Conservation (phyloP, 805 yeast species). For the Nakazawaea wyomingensis region DNA sequence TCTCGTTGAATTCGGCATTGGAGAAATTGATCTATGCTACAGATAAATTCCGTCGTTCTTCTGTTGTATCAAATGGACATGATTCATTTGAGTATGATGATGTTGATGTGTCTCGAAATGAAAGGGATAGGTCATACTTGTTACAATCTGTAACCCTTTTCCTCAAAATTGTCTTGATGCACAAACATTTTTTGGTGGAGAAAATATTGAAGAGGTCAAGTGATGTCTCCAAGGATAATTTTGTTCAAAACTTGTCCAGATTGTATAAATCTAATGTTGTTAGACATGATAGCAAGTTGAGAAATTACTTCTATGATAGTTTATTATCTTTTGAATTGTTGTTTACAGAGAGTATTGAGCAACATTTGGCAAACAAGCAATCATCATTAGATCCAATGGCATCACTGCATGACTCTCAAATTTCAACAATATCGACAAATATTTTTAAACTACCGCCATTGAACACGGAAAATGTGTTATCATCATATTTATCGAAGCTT, state of each 20-base stretch:
- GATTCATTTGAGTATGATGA: not conserved
- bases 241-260: conserved; percentile 41
- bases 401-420: conserved; percentile 16
- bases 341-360: conserved; percentile 23
- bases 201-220: conserved; percentile 36
- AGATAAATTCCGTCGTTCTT: conserved; percentile 9
- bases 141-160: conserved; percentile 39
- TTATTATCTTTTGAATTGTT: conserved; percentile 44
- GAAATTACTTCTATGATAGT: conserved; percentile 55
- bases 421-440: conserved; percentile 1
- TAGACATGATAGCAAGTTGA: conserved; percentile 40
- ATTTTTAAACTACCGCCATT: conserved; percentile 10
- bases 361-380: conserved; percentile 13
- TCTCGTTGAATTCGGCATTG: conserved; percentile 33
- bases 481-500: conserved; percentile 4
- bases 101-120: conserved; percentile 11
- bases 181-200: conserved; percentile 44
- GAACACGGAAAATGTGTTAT: conserved; percentile 7
- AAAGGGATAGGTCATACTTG: conserved; percentile 15
- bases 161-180: conserved; percentile 53
- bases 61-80: not conserved
- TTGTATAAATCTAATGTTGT: conserved; percentile 41
- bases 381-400: conserved; percentile 6
- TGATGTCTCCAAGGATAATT: conserved; percentile 36
- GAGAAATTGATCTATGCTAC: conserved; percentile 32